Percentiles rank a stretch among this genome's conserved stretches.
Evolutionary conservation across 1,284 basidiomycete species (phyloP).

Genomic region (Rhodotorula sp.): DNA sequence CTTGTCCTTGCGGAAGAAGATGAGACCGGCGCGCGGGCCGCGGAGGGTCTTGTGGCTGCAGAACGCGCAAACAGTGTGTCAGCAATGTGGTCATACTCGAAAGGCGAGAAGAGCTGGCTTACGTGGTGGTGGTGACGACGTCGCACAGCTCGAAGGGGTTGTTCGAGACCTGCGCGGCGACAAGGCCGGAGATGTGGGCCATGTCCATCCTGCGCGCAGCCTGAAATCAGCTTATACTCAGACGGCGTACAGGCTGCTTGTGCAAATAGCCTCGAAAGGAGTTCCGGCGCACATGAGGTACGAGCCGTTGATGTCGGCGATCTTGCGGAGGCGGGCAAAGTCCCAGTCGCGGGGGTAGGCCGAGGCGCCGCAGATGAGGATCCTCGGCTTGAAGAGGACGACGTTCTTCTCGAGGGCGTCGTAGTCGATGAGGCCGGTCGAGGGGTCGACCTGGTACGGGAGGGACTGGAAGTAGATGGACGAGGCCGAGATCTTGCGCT

Average conservation of each 20-base stretch:
- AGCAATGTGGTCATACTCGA: background rate
- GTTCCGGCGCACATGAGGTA: constrained; percentile 56
- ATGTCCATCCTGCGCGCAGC: constrained; percentile 74
- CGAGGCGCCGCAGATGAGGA: constrained; percentile 96
- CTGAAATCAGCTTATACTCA: constrained; percentile 47
- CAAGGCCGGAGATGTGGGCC: constrained; percentile 93
- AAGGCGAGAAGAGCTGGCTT: background rate
- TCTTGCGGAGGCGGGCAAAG: constrained; percentile 77
- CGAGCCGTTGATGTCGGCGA: constrained; percentile 83
- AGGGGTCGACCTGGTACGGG: constrained; percentile 84
- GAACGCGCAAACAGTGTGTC: constrained; percentile 42
- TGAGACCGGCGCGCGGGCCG: constrained; percentile 94
- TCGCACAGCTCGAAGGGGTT: constrained; percentile 97
- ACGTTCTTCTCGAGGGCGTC: constrained; percentile 78
- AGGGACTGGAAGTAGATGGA: constrained; percentile 99
- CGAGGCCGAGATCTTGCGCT: constrained; percentile 99
- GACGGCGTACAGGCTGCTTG: background rate
- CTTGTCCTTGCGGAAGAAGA: constrained; percentile 98
- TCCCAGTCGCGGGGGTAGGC: constrained; percentile 99
- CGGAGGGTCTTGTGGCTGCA: constrained; percentile 89
- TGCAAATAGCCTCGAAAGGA: too few species aligned
- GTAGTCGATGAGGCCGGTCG: constrained; percentile 91
- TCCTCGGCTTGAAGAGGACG: constrained; percentile 91
- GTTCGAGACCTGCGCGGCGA: constrained; percentile 89
- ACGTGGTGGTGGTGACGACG: constrained; percentile 91